Base-by-base conservation (phyloP, 2,329 filamentous ascomycete species). In the Aspergillus proliferans region DNA sequence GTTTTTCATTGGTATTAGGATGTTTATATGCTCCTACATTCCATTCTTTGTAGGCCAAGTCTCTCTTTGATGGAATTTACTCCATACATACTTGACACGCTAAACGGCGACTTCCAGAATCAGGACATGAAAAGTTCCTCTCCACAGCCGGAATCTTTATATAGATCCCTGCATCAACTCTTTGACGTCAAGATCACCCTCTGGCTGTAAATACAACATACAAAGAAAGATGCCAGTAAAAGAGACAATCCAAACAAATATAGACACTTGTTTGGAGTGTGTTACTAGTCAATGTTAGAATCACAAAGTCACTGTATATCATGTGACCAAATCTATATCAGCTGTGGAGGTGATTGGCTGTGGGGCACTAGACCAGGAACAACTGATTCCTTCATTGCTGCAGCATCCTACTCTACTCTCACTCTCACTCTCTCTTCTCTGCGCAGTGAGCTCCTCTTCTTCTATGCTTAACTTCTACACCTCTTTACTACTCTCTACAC, bases 331-430 rank as follows among this genome's bases (percentile, higher is more conserved):
- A 34, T 41, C 43, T 40, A 12, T 36, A 44, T 45, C 21, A 28
- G 40, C 36, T 48, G 36, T 36, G 43, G 33, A 49, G 41, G 24
- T 43, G 45, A 57, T 57, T 57, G 55, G 55, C 51, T 54, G 55
- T 50, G 51, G 55, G 51, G 51, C 47, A 52, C 48, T 47, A 49
- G 51, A 50, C 46, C 49, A 24, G 24, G 22, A 28, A 43, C 21
- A 36, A 46, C 46, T 42, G 42, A 28, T 36, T 43, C 47, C 47
- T 50, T 45, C 51, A 49, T 36, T 38, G 28, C 19, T 18, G 39
- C 10, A 12, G 21, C 12, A 10, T n/a, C 39, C 19, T 42, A 28
- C 26, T 28, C 26, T 39, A 41, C 39, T 40, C 39, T 22, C 4
- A 15, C 12, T 19, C 34, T 19, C 21, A 4, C 19, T 26, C 19